Evolutionary conservation across 2,329 filamentous ascomycete genomes (phyloP), one percentile per base, ranked within the genome.

Genomic region (Ophiocordyceps camponoti-leonardi): DNA sequence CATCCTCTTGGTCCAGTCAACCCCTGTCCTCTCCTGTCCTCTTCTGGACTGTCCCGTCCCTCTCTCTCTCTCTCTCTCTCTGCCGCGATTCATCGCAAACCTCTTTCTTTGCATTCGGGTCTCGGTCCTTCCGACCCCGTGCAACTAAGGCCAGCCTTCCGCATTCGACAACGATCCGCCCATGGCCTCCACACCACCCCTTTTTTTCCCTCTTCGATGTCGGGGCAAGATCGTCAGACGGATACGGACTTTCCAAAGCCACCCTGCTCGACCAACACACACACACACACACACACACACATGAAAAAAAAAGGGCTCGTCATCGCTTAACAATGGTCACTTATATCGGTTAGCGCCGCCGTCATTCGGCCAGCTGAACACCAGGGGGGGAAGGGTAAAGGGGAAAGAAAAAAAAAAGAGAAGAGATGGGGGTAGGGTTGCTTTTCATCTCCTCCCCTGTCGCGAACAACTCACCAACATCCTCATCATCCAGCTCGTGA

Each of bases 401-500:
- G 3, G n/a, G 35, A 14, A 14, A 4, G 23, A n/a, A n/a, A n/a
- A n/a, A n/a, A n/a, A n/a, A n/a, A n/a, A n/a, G n/a, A n/a, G n/a
- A n/a, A n/a, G n/a, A n/a, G n/a, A n/a, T 23, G 22, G 22, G 3
- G 22, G 22, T 23, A 23, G 22, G 22, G 22, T 23, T 23, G 22
- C 22, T 23, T 23, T 35, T 35, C 33, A 35, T 35, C 33, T 35
- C 33, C 33, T 16, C 33, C n/a, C 31, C 14, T 18, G 41, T 16
- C 7, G 22, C 22, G 22, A 23, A 30, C 43, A 45, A 71, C 81
- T 68, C 73, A 90, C 86, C 86, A 65, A 98, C 94, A 67, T 98
- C 92, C 68, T 98, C 92, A 62, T 98, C 92, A 47, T 79, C 86
- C 58, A 98, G 72, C 69, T 94, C 86, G 62, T 98, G 92, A 45